Evolutionary conservation across 1,284 basidiomycete genomes (phyloP), one percentile per base, ranked within the genome.

Genomic region (Ceratobasidium sp.): DNA sequence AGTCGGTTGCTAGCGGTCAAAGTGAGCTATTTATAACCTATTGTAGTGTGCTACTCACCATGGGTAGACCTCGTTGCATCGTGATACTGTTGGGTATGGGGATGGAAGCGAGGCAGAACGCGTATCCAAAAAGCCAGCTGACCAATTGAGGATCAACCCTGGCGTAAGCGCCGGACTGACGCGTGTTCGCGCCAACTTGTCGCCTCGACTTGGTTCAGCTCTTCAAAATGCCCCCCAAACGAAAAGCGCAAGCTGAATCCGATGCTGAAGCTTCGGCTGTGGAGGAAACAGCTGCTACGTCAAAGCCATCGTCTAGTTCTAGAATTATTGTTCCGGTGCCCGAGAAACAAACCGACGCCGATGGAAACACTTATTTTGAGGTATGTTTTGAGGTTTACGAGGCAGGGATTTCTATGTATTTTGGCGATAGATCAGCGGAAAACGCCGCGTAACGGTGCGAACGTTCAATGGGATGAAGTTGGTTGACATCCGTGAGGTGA

Each of bases 1-100:
- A 60, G 96, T 97, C 6, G 96, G 96, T 96, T 97, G 96, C 96
- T 97, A 80, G 35, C 68, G 68, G 78, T 60, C 4, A 48, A n/a
- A 64, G 27, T 62, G 35, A 65, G 48, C 27, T 20, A 20, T 65
- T 3, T 67, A 2, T 54, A n/a, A 16, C 23, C n/a, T n/a, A 23
- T 52, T 54, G 4, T 44, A 10, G 33, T 55, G 30, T 2, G 38
- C n/a, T 27, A 55, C 62, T 41, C 33, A 65, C 73, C 73, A 75
- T 75, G 38, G 73, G 73, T 44, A 75, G 62, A 41, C 73, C 73
- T 46, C 73, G 73, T 35, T 75, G 73, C 73, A 75, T 75, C 48
- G 50, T 68, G 30, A 68, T 50, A 33, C 65, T 44, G 65, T 38
- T 23, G 60, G n/a, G 38, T 54, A 54, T 46, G 73, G 60, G 54